A percentile compares a stretch with the other conserved stretches of the same genome.
phyloP scores from a whole-genome alignment of 495 filamentous ascomycete species.

The Neurospora sp. region DNA sequence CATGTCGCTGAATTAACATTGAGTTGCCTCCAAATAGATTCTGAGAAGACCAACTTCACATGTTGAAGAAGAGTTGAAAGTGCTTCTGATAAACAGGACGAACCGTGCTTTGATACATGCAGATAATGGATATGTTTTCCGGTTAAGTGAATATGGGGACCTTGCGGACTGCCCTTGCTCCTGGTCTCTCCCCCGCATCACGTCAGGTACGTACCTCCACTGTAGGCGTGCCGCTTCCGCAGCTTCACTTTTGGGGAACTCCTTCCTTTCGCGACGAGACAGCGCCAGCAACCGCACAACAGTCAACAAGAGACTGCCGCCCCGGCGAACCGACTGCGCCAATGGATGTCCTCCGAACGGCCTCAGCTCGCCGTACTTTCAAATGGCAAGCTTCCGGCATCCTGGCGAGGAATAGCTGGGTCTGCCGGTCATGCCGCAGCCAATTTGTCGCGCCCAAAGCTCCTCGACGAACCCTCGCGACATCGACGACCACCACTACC shows the following conservation, averaged over 20 bases:
- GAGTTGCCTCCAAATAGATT: not conserved
- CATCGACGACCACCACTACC: not conserved
- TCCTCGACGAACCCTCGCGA: conserved; percentile 3
- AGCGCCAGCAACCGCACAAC: not conserved
- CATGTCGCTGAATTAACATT: not conserved
- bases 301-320: not conserved
- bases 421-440: conserved; percentile 4
- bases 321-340: not conserved
- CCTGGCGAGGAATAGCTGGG: conserved; percentile 1
- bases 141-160: not conserved
- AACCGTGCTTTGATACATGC: not conserved
- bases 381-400: not conserved
- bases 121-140: not conserved
- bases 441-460: conserved; percentile 4
- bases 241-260: not conserved
- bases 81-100: not conserved
- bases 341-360: conserved; percentile 3
- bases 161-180: not conserved
- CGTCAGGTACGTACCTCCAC: not conserved
- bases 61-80: not conserved
- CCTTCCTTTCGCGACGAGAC: not conserved
- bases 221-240: not conserved
- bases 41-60: not conserved
- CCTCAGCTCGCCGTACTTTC: conserved; percentile 1
- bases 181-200: not conserved